Evolutionary conservation across 495 filamentous ascomycete genomes (phyloP).

Genomic region (Tetracladium setigerum): DNA sequence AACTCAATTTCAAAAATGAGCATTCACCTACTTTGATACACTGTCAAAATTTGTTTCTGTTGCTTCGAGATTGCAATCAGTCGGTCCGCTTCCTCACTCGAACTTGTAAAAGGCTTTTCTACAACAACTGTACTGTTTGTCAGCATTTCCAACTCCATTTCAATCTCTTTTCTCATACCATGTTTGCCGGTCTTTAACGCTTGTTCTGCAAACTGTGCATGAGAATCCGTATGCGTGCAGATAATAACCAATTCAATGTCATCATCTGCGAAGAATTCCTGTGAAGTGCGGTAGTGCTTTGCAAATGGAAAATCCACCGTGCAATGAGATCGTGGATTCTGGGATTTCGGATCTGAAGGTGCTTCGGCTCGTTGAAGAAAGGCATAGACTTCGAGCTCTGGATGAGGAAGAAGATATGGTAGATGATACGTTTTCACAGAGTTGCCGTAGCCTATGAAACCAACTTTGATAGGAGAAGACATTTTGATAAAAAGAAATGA

Average conservation of each 20-base stretch:
- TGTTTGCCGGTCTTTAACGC: slow-evolving; percentile 62
- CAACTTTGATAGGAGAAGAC: slow-evolving; percentile 26
- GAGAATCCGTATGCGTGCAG: slow-evolving; percentile 51
- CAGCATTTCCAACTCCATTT: neutral
- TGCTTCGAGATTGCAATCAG: slow-evolving; percentile 54
- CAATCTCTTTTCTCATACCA: slow-evolving; percentile 13
- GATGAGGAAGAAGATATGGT: slow-evolving; percentile 55
- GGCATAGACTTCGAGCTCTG: slow-evolving; percentile 51
- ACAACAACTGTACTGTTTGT: slow-evolving; percentile 44
- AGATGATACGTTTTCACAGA: slow-evolving; percentile 71
- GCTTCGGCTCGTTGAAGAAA: slow-evolving; percentile 27
- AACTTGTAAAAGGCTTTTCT: slow-evolving; percentile 69
- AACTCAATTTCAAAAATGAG: no score
- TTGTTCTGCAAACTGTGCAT: slow-evolving; percentile 52
- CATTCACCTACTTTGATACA: slow-evolving; percentile 49
- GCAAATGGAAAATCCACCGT: slow-evolving; percentile 28
- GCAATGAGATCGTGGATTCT: slow-evolving; percentile 24
- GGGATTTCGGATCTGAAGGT: slow-evolving; percentile 8
- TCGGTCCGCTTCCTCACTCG: slow-evolving; percentile 54
- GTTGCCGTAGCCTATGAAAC: slow-evolving; percentile 39
- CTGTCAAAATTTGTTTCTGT: slow-evolving; percentile 50
- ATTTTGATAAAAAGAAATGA: no score
- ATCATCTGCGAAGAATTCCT: slow-evolving; percentile 51
- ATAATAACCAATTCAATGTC: slow-evolving; percentile 58
- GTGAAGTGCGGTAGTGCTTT: slow-evolving; percentile 35